A percentile compares a stretch with the other conserved stretches of the same genome.
These are phyloP conservation scores for Cryomyces antarcticus DNA, from an alignment of 495 filamentous ascomycete genomes.

Conservation along the genomic window DNA sequence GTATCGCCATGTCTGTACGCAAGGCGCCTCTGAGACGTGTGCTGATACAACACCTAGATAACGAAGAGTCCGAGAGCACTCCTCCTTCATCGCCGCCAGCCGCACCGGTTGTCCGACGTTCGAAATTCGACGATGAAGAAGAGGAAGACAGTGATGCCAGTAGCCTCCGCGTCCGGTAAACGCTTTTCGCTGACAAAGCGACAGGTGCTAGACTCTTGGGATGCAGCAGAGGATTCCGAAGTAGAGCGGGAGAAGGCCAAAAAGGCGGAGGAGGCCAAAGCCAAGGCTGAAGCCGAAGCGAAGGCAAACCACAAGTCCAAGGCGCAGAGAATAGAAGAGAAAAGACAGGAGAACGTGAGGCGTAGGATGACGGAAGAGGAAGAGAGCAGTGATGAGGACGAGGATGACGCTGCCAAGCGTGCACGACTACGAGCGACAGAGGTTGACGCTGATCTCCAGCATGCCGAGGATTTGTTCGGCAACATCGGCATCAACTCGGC, in stretches of 20 bases:
- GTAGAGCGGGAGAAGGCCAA: constrained; percentile 88
- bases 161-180: constrained; percentile 1
- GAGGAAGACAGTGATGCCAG: constrained; percentile 66
- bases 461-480: constrained; percentile 84
- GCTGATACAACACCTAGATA: constrained; percentile 24
- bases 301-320: constrained; percentile 84
- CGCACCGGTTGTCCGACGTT: constrained; percentile 29
- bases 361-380: constrained; percentile 33
- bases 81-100: constrained; percentile 40
- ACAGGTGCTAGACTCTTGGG: constrained; percentile 91
- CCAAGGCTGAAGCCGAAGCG: constrained; percentile 30
- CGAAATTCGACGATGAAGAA: constrained; percentile 87
- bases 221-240: constrained; percentile 91
- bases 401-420: constrained; percentile 50
- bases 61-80: constrained; percentile 44
- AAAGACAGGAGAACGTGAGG: constrained; percentile 25
- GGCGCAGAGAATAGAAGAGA: constrained; percentile 71
- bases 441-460: constrained; percentile 71
- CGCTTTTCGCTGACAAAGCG: constrained; percentile 3
- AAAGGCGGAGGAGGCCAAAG: constrained; percentile 49
- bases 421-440: constrained; percentile 57
- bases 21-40: no score
- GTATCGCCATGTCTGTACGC: no score
- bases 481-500: constrained; percentile 39
- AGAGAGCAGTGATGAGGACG: constrained; percentile 36